A percentile compares a stretch with the other conserved stretches of the same genome.
Evolutionary conservation across 805 yeast species (phyloP).

Genomic region (Nakazawaea pomicola): DNA sequence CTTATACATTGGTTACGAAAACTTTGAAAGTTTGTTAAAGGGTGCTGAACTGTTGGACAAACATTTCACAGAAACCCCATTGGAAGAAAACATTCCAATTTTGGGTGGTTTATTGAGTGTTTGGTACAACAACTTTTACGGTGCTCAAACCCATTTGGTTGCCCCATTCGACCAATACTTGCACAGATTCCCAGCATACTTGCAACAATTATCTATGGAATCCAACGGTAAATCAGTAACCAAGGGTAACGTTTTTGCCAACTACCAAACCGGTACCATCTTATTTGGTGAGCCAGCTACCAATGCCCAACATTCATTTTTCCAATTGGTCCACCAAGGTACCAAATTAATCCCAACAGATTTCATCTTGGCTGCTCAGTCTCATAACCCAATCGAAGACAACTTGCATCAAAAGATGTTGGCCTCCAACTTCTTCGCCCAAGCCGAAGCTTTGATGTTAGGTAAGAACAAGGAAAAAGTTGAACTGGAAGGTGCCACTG

Average conservation of each 20-base stretch:
- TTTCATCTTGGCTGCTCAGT: constrained; percentile 93
- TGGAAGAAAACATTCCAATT: constrained; percentile 88
- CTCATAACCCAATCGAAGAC: constrained; percentile 94
- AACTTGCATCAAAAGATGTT: constrained; percentile 96
- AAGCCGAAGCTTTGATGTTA: constrained; percentile 95
- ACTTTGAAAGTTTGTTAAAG: constrained; percentile 85
- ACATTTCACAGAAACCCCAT: constrained; percentile 80
- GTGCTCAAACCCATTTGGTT: constrained; percentile 96
- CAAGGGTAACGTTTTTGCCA: constrained; percentile 84
- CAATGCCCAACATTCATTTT: constrained; percentile 98
- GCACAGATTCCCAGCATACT: constrained; percentile 98
- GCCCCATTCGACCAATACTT: constrained; percentile 98
- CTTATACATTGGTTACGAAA: constrained; percentile 90
- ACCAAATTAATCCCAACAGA: constrained; percentile 96
- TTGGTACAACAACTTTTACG: constrained; percentile 98
- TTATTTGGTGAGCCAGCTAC: constrained; percentile 99
- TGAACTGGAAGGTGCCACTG: constrained; percentile 84
- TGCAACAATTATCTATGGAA: constrained; percentile 98
- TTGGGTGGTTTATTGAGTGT: constrained; percentile 91
- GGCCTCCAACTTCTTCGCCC: constrained; percentile 99
- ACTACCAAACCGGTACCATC: constrained; percentile 93
- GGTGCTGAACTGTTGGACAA: constrained; percentile 98
- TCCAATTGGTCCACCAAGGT: constrained; percentile 99
- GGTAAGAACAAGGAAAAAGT: constrained; percentile 87
- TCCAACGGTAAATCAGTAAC: constrained; percentile 98